These are phyloP conservation scores for Blakeslea trispora DNA, from an alignment of 371 early-diverging fungal genomes.

Conservation along the genomic window DNA sequence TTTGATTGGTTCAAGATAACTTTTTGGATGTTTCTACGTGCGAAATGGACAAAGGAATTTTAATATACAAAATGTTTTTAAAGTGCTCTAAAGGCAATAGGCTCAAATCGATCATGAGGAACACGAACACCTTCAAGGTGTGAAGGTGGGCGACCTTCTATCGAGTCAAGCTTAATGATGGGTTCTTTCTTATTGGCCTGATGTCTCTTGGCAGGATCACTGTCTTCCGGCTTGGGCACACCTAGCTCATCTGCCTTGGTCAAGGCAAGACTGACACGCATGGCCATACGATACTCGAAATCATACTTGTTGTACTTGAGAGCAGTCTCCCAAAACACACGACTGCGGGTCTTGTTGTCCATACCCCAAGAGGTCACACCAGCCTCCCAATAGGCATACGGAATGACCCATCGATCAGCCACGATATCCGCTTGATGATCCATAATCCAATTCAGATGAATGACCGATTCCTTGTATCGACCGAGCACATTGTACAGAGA, in stretches of 20 bases:
- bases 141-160: constrained; percentile 22
- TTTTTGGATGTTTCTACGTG: no score
- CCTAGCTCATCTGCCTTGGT: constrained; percentile 46
- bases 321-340: constrained; percentile 48
- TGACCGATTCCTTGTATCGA: constrained; percentile 39
- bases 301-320: constrained; percentile 46
- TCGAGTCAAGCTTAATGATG: constrained; percentile 18
- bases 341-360: constrained; percentile 41
- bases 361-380: constrained; percentile 52
- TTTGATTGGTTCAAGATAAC: no score
- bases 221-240: constrained; percentile 26
- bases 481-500: constrained; percentile 45
- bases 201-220: constrained; percentile 19
- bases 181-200: constrained; percentile 18
- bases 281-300: constrained; percentile 49
- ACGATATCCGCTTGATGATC: constrained; percentile 53
- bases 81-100: background rate
- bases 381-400: constrained; percentile 63
- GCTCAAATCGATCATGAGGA: background rate
- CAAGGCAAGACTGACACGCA: constrained; percentile 47
- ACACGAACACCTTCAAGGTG: background rate
- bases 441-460: constrained; percentile 62
- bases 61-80: no score
- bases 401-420: constrained; percentile 60
- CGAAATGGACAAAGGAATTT: no score